phyloP scores from a whole-genome alignment of 179 eudicot genomes.

The Kewa caespitosa region DNA sequence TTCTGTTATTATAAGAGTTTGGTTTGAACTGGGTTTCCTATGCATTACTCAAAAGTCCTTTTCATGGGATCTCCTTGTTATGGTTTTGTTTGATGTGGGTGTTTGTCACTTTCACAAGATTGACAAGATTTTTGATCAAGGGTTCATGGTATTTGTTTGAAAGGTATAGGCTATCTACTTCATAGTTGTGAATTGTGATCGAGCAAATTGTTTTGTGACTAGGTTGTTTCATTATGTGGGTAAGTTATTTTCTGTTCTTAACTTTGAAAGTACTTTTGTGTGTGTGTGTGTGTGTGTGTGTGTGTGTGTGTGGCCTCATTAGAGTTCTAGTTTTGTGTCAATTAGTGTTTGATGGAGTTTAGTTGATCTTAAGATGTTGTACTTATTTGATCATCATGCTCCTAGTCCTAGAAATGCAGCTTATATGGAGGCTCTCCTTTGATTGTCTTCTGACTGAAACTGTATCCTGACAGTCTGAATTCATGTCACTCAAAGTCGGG shows the following conservation, averaged over 20 bases:
- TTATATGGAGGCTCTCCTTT: background rate
- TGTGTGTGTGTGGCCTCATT: background rate
- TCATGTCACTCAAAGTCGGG: background rate
- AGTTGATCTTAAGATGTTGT: no score
- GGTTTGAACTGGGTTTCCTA: constrained; percentile 13
- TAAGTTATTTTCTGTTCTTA: background rate
- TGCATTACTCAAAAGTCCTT: background rate
- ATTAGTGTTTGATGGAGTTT: no score
- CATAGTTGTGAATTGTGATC: background rate
- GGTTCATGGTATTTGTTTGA: constrained; percentile 15
- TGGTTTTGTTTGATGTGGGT: constrained; percentile 17
- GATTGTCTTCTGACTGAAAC: constrained; percentile 5
- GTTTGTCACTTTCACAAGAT: constrained; percentile 26
- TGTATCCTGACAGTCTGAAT: no score
- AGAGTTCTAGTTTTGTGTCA: no score
- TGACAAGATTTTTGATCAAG: background rate
- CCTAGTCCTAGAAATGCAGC: background rate
- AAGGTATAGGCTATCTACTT: constrained; percentile 15
- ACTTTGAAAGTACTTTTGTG: background rate
- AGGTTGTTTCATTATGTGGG: constrained; percentile 11
- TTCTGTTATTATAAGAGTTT: constrained; percentile 1
- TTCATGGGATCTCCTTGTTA: constrained; percentile 7
- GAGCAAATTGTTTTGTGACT: no score
- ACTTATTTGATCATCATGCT: background rate
- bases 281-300: background rate